Evolutionary conservation across 306 rosid species (phyloP).

Genomic region (Trifolium fragiferum): DNA sequence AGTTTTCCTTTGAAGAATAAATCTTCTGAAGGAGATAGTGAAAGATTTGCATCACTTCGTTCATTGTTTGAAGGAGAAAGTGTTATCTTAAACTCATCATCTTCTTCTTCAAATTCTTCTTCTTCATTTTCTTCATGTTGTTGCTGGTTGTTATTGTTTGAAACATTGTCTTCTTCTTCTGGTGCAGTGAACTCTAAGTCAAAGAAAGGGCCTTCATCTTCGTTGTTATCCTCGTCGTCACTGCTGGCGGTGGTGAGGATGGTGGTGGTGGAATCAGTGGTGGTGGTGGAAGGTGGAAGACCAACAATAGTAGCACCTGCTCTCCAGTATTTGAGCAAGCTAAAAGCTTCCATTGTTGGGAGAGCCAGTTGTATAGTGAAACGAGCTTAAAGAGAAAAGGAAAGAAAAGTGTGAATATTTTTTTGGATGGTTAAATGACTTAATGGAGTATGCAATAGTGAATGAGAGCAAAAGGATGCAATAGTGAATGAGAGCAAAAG

Average conservation of each 20-base stretch:
- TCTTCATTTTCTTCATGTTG: slow-evolving; percentile 1
- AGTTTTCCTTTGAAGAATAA: slow-evolving; percentile 76
- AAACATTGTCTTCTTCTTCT: slow-evolving; percentile 47
- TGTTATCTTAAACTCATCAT: slow-evolving; percentile 71
- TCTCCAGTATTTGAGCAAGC: slow-evolving; percentile 93
- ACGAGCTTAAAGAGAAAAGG: slow-evolving; percentile 10
- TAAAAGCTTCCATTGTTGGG: slow-evolving; percentile 99
- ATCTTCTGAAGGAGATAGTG: slow-evolving; percentile 79
- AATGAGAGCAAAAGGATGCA: neutral
- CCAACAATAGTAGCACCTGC: slow-evolving; percentile 48
- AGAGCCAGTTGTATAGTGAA: slow-evolving; percentile 80
- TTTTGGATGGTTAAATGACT: no score
- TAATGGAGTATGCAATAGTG: neutral
- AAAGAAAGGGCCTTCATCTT: slow-evolving; percentile 85
- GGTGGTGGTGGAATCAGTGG: slow-evolving; percentile 23
- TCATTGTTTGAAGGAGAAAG: slow-evolving; percentile 77
- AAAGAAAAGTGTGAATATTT: neutral
- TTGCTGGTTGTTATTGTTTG: neutral
- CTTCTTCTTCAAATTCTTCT: slow-evolving; percentile 40
- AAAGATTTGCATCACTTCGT: slow-evolving; percentile 63
- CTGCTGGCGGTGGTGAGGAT: slow-evolving; percentile 48
- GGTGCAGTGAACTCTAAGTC: slow-evolving; percentile 85
- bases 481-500: no score
- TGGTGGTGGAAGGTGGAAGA: slow-evolving; percentile 26
- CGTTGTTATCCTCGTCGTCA: slow-evolving; percentile 18